phyloP scores from a whole-genome alignment of 1,139 yeast species.

The Candida tetrigidarum region DNA sequence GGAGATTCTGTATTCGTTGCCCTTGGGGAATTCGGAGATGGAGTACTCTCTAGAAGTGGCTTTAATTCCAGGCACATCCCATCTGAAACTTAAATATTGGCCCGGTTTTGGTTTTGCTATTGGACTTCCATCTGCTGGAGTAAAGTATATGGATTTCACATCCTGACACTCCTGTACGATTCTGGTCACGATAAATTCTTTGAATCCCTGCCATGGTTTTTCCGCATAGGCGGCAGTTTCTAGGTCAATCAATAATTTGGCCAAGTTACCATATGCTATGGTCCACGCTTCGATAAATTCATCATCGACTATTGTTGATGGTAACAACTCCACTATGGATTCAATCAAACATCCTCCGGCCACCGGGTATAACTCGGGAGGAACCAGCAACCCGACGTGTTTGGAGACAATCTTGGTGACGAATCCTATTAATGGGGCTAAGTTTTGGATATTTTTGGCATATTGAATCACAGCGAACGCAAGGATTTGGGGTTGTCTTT shows the following conservation, averaged over 20 bases:
- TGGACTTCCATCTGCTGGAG: slow-evolving; percentile 46
- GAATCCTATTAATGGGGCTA: slow-evolving; percentile 54
- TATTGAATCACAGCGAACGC: slow-evolving; percentile 66
- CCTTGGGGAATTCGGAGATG: slow-evolving; percentile 36
- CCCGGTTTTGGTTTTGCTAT: slow-evolving; percentile 51
- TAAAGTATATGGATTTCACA: slow-evolving; percentile 58
- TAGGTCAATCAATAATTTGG: slow-evolving; percentile 61
- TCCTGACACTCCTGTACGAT: slow-evolving; percentile 48
- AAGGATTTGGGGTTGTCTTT: slow-evolving; percentile 65
- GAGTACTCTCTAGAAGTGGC: slow-evolving; percentile 58
- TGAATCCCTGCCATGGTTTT: slow-evolving; percentile 60
- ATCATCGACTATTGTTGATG: slow-evolving; percentile 57
- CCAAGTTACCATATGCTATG: slow-evolving; percentile 66
- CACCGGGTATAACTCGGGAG: slow-evolving; percentile 66
- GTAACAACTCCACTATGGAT: slow-evolving; percentile 59
- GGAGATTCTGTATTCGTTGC: slow-evolving; percentile 53
- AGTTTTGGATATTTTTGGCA: slow-evolving; percentile 65
- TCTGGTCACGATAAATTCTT: slow-evolving; percentile 49
- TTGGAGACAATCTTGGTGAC: slow-evolving; percentile 66
- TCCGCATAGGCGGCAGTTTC: slow-evolving; percentile 52
- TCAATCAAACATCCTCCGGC: slow-evolving; percentile 60
- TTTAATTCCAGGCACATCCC: slow-evolving; percentile 38
- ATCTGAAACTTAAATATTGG: slow-evolving; percentile 62
- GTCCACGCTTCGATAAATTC: slow-evolving; percentile 69
- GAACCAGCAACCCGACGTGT: slow-evolving; percentile 66